Evolutionary conservation across 306 rosid species (phyloP).

Genomic region (Inga laurina): DNA sequence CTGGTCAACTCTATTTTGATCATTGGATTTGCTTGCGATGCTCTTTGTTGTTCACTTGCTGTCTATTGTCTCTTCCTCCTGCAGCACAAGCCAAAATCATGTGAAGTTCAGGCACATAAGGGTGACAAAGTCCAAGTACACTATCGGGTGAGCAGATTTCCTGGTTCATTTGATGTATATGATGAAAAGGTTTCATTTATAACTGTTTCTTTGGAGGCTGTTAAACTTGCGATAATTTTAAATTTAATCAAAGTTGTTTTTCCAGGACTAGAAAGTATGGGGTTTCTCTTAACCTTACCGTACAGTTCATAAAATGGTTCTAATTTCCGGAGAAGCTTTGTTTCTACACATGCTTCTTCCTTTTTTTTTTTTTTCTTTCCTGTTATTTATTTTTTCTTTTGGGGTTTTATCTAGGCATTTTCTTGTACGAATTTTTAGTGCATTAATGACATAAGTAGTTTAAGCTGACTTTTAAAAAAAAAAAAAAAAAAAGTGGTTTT

Average conservation of each 20-base stretch:
- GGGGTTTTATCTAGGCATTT: neutral
- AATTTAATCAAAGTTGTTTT: neutral
- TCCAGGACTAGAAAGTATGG: neutral
- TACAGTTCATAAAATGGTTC: neutral
- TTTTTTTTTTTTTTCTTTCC: too few relatives aligned
- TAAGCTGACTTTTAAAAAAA: too few relatives aligned
- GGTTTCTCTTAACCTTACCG: neutral
- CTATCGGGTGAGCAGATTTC: constrained; percentile 68
- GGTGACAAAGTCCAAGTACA: constrained; percentile 93
- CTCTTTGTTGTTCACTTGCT: constrained; percentile 18
- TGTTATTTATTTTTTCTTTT: neutral
- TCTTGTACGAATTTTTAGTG: too few relatives aligned
- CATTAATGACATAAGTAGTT: too few relatives aligned
- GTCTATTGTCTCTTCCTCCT: constrained; percentile 18
- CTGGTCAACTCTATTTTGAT: neutral
- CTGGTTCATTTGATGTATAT: constrained; percentile 16
- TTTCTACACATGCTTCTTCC: neutral
- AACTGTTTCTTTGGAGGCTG: neutral
- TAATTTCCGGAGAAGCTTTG: neutral
- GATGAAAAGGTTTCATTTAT: neutral
- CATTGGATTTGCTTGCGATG: constrained; percentile 17
- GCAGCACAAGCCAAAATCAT: constrained; percentile 83
- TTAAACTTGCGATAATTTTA: neutral
- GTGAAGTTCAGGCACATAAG: constrained; percentile 87
- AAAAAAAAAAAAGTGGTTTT: too few relatives aligned